Percentiles rank a stretch among this genome's conserved stretches.
These are phyloP conservation scores for Hypholoma fasciculare DNA, from an alignment of 768 basidiomycete species.

Conservation along the genomic window DNA sequence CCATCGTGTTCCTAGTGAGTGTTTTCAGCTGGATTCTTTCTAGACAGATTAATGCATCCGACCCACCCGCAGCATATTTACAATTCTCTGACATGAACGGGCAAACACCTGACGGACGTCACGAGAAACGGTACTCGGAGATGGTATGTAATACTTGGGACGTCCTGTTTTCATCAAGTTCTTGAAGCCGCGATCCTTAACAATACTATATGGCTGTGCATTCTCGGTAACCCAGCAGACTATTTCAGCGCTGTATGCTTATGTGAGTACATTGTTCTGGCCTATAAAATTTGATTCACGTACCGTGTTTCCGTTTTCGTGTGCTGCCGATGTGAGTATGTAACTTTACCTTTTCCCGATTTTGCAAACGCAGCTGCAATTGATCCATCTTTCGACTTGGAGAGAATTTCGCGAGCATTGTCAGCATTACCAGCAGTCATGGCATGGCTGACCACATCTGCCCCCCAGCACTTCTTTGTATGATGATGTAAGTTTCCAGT, in stretches of 20 bases:
- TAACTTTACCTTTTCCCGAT: too few relatives aligned
- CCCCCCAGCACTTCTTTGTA: constrained; percentile 25
- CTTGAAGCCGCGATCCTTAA: constrained; percentile 28
- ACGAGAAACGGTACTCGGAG: constrained; percentile 25
- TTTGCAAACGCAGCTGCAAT: too few relatives aligned
- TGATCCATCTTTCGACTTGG: constrained; percentile 4
- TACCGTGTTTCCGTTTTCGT: constrained; percentile 16
- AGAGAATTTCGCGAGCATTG: not conserved
- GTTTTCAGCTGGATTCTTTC: not conserved
- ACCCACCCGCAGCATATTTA: constrained; percentile 25
- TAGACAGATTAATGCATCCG: not conserved
- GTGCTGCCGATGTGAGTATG: constrained; percentile 18
- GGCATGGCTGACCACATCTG: constrained; percentile 18
- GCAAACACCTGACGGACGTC: constrained; percentile 23
- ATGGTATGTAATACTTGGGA: constrained; percentile 32
- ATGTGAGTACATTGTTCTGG: not conserved
- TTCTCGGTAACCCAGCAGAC: constrained; percentile 34
- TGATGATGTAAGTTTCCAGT: constrained; percentile 27
- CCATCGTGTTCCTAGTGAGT: constrained; percentile 27
- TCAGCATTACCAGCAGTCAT: not conserved
- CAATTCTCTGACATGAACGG: constrained; percentile 13
- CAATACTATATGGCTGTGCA: constrained; percentile 29
- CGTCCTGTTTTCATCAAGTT: constrained; percentile 32
- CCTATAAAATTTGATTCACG: not conserved
- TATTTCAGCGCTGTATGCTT: constrained; percentile 24